Evolutionary conservation across 208 protist species (phyloP).

Genomic region (Trypanosoma grayi): DNA sequence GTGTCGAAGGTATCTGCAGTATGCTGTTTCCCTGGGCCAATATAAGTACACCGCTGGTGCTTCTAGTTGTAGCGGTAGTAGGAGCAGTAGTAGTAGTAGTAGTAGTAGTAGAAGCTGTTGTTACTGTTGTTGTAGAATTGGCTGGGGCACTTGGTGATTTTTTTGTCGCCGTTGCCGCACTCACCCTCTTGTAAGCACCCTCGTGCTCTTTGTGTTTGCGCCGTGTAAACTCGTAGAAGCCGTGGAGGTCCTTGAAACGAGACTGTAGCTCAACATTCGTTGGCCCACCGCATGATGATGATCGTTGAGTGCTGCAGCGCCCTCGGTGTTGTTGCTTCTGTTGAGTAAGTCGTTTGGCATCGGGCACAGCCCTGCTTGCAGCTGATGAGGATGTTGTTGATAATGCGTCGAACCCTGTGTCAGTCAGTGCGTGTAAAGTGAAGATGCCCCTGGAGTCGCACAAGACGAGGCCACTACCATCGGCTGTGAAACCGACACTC

Average conservation of each 20-base stretch:
- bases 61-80: constrained; percentile 7
- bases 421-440: constrained; percentile 7
- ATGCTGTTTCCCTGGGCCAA: constrained; percentile 10
- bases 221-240: constrained; percentile 43
- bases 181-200: background rate
- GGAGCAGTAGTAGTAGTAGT: too few relatives aligned
- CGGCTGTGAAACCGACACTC: constrained; percentile 27
- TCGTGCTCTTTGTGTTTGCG: constrained; percentile 27
- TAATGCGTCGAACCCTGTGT: too few relatives aligned
- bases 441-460: constrained; percentile 29
- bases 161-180: background rate
- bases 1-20: constrained; percentile 3
- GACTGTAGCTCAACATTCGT: constrained; percentile 54
- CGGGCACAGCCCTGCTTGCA: too few relatives aligned
- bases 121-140: too few relatives aligned
- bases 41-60: constrained; percentile 15
- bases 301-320: constrained; percentile 20
- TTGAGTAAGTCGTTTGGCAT: background rate
- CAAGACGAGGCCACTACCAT: constrained; percentile 13
- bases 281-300: constrained; percentile 44
- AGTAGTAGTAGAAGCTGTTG: too few relatives aligned
- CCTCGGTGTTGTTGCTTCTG: background rate
- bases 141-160: background rate
- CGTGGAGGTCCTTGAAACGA: constrained; percentile 62
- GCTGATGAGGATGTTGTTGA: too few relatives aligned